Conservation (phyloP, 352 stramenopile genomes). For the Thalassiosira mediterranea region DNA sequence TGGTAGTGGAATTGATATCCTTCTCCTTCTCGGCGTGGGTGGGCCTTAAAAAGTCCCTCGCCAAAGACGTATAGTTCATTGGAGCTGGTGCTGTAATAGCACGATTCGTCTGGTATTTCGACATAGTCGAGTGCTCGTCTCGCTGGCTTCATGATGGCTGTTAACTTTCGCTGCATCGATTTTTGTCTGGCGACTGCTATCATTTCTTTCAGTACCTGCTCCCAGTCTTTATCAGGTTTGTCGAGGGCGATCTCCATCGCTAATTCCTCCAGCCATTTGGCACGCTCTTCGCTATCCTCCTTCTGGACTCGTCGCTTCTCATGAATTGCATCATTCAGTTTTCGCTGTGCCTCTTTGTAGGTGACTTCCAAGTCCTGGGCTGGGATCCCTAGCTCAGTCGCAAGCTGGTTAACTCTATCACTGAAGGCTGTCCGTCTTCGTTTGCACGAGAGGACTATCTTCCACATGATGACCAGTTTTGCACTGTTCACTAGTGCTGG, state of each 20-base stretch:
- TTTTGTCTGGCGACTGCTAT: not conserved
- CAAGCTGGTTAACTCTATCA: not conserved
- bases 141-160: conserved; percentile 1
- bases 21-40: not conserved
- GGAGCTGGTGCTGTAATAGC: not conserved
- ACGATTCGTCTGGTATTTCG: conserved; percentile 13
- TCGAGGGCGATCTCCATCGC: not conserved
- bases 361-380: not conserved
- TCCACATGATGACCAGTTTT: conserved; percentile 1
- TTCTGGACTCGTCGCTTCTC: not conserved
- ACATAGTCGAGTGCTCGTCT: conserved; percentile 4
- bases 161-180: not conserved
- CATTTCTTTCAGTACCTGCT: conserved; percentile 10
- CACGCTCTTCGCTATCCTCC: not conserved
- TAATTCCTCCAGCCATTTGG: conserved; percentile 10
- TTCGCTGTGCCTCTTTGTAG: not conserved
- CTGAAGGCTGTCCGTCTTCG: not conserved
- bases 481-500: not conserved
- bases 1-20: not conserved
- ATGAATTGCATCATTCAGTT: not conserved
- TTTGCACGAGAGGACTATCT: not conserved
- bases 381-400: not conserved
- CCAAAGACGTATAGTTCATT: conserved; percentile 3
- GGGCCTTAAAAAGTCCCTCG: not conserved
- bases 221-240: not conserved